Conservation (phyloP, 2,329 filamentous ascomycete species). For the Epichloe scottii region DNA sequence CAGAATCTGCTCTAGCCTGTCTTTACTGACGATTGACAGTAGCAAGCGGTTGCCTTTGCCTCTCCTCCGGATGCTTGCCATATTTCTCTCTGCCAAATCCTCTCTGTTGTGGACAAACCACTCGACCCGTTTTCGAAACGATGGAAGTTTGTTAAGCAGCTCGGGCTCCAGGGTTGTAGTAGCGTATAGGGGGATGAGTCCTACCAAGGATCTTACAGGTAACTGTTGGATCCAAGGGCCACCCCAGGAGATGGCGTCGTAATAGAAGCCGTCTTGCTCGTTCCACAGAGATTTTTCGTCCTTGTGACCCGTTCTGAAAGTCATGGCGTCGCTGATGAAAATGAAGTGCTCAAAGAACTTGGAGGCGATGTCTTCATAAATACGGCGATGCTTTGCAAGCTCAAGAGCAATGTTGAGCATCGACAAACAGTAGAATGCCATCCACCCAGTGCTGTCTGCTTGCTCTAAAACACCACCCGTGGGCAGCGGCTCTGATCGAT, state of each 20-base stretch:
- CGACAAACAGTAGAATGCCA: slow-evolving; percentile 92
- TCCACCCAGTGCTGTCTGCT: slow-evolving; percentile 96
- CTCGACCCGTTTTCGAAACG: slow-evolving; percentile 83
- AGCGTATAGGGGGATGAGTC: slow-evolving; percentile 85
- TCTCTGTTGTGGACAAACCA: slow-evolving; percentile 88
- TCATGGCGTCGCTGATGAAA: slow-evolving; percentile 96
- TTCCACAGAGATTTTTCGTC: slow-evolving; percentile 87
- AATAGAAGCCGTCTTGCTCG: slow-evolving; percentile 94
- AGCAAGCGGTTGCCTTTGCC: slow-evolving; percentile 84
- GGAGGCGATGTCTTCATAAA: slow-evolving; percentile 91
- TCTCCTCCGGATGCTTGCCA: slow-evolving; percentile 81
- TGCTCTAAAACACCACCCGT: slow-evolving; percentile 91
- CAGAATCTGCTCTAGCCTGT: slow-evolving; percentile 80
- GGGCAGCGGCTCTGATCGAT: slow-evolving; percentile 85
- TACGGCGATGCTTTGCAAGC: slow-evolving; percentile 85
- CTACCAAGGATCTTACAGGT: slow-evolving; percentile 82
- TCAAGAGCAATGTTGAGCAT: slow-evolving; percentile 97
- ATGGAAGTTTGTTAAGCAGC: slow-evolving; percentile 79
- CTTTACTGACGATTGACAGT: slow-evolving; percentile 82
- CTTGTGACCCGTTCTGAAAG: slow-evolving; percentile 56
- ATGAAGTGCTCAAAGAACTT: slow-evolving; percentile 99
- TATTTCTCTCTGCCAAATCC: slow-evolving; percentile 84
- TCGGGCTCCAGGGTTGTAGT: slow-evolving; percentile 88
- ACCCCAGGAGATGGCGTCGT: slow-evolving; percentile 94
- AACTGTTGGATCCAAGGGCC: slow-evolving; percentile 88